Evolutionary conservation across 345 rosid genomes (phyloP), one percentile per base, ranked within the genome.

Genomic region (Hibiscus mutabilis): DNA sequence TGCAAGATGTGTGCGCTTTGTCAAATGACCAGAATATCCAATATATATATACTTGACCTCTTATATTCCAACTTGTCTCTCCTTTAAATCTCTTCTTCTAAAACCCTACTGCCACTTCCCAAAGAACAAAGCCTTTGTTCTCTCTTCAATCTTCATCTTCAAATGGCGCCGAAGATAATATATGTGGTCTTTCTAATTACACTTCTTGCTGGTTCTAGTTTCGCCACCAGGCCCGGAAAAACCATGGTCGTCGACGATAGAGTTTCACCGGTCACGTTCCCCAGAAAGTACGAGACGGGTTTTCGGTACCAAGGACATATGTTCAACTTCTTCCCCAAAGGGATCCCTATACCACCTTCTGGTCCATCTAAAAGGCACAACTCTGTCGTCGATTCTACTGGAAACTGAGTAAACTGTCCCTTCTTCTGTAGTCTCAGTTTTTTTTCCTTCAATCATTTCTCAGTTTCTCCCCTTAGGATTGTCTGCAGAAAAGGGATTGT

Each of bases 321-420:
- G 62, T 88, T 88, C 84, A 85, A 85, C 80, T 94, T 76, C 87
- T 78, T 94, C 53, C 98, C 97, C 5, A 91, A 91, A 77, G 91
- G 92, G 1, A 74, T 76, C 5, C 80, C 86, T 1, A 69, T 91
- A 55, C 96, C 98, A 14, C 97, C 97, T 69, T 94, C 98, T 18
- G 97, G 69, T 60, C 98, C 97, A 3, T 94, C 98, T 13, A 87
- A 84, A 77, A 77, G 88, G 69, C 98, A 91, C 86, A 94, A 94
- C 80, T 76, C 82, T 6, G 59, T 73, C 12, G 76, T 74, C 19
- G 78, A 84, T 60, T 84, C 86, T 58, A 68, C 88, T 69, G 76
- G 67, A 16, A 76, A 79, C 31, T 85, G 79, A 83, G 68, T 8
- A 18, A 56, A 16, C 55, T n/a, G 27, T 10, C 25, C 15, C 15